Evolutionary conservation across 1,139 yeast species (phyloP).

Genomic region (Pichia inconspicua): DNA sequence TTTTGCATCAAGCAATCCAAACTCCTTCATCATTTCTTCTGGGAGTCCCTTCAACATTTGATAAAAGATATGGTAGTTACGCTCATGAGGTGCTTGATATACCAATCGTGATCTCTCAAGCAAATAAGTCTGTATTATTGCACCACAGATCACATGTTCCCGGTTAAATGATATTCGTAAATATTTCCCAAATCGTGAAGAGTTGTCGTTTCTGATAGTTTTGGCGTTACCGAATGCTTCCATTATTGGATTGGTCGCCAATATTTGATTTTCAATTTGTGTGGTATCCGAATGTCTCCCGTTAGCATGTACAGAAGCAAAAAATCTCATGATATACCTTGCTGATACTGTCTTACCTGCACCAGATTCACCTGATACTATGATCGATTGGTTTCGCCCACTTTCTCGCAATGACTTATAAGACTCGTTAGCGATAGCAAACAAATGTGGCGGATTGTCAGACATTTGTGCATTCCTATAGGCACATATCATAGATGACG

Average conservation of each 20-base stretch:
- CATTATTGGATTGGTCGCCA: conserved; percentile 97
- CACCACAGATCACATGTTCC: conserved; percentile 79
- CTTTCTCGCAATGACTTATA: conserved; percentile 86
- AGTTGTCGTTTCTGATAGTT: conserved; percentile 93
- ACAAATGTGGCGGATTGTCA: conserved; percentile 90
- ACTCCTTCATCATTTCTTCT: conserved; percentile 45
- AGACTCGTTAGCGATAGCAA: conserved; percentile 97
- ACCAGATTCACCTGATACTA: conserved; percentile 96
- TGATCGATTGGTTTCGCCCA: conserved; percentile 82
- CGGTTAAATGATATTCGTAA: conserved; percentile 80
- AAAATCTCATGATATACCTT: conserved; percentile 93
- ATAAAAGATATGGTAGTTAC: conserved; percentile 93
- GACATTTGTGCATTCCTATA: conserved; percentile 82
- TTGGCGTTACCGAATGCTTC: conserved; percentile 98
- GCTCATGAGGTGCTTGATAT: conserved; percentile 81
- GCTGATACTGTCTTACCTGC: conserved; percentile 98
- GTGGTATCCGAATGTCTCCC: conserved; percentile 49
- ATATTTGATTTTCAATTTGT: conserved; percentile 87
- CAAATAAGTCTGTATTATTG: conserved; percentile 84
- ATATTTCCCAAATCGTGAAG: conserved; percentile 95
- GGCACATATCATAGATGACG: conserved; percentile 87
- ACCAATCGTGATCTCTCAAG: conserved; percentile 91
- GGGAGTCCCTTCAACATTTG: conserved; percentile 77
- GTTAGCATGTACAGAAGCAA: conserved; percentile 76
- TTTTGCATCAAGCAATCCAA: conserved; percentile 56